phyloP scores from a whole-genome alignment of 148 eudicot genomes.

The Tetragonia tetragonoides region DNA sequence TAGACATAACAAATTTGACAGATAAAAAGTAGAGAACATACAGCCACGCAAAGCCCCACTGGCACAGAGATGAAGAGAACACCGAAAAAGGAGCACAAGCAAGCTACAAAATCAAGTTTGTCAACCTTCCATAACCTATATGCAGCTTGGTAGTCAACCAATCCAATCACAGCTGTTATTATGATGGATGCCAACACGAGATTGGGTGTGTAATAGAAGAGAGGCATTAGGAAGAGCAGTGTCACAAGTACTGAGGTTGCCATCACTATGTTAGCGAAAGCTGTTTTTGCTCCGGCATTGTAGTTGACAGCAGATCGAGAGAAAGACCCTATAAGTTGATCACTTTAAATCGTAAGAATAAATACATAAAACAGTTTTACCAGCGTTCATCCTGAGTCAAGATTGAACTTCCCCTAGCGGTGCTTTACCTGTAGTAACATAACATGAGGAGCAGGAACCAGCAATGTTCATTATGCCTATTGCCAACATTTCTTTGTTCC shows the following conservation, averaged over 20 bases:
- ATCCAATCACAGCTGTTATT: slow-evolving; percentile 80
- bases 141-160: slow-evolving; percentile 68
- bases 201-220: slow-evolving; percentile 80
- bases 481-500: slow-evolving; percentile 98
- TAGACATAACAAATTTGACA: background rate
- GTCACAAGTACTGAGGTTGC: slow-evolving; percentile 73
- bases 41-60: slow-evolving; percentile 77
- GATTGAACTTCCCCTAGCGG: too few relatives aligned
- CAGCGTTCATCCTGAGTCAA: too few relatives aligned
- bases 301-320: slow-evolving; percentile 90
- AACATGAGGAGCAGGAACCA: slow-evolving; percentile 92
- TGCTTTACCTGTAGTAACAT: slow-evolving; percentile 69
- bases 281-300: slow-evolving; percentile 84
- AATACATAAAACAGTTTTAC: background rate
- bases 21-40: slow-evolving; percentile 29
- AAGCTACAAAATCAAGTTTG: slow-evolving; percentile 80
- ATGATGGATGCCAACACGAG: slow-evolving; percentile 76
- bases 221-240: slow-evolving; percentile 77
- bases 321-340: slow-evolving; percentile 57
- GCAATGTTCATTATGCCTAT: slow-evolving; percentile 89
- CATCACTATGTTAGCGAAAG: slow-evolving; percentile 83
- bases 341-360: background rate
- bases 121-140: slow-evolving; percentile 67
- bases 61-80: slow-evolving; percentile 91
- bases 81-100: slow-evolving; percentile 73